These are phyloP conservation scores for Liquidambar formosana DNA, from an alignment of 164 flowering plant species.

Conservation along the genomic window DNA sequence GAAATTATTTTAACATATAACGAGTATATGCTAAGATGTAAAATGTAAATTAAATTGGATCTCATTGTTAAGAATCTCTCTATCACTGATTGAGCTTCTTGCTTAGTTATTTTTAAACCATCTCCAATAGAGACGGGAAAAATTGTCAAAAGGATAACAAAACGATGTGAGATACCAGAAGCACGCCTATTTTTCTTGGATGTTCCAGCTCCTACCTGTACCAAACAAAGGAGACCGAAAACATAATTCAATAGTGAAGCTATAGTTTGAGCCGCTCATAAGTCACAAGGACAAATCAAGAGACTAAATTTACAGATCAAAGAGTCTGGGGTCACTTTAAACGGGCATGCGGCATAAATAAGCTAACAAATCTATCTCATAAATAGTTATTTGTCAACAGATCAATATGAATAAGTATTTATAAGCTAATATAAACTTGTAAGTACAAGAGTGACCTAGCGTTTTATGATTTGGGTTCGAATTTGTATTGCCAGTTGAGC, in stretches of 20 bases:
- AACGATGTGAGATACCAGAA: slow-evolving; percentile 44
- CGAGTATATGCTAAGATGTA: not conserved
- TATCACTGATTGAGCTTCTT: not conserved
- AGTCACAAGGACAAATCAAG: too few relatives aligned
- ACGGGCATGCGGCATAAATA: too few relatives aligned
- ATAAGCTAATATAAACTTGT: too few relatives aligned
- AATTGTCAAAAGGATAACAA: not conserved
- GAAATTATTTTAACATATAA: not conserved
- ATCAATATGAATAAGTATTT: too few relatives aligned
- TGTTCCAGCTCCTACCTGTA: slow-evolving; percentile 59
- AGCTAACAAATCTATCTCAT: too few relatives aligned
- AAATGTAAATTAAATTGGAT: not conserved
- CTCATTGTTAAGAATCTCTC: not conserved
- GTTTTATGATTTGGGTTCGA: too few relatives aligned
- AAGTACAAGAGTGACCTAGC: too few relatives aligned
- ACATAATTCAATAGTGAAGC: not conserved
- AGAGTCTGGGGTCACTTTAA: too few relatives aligned
- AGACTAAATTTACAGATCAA: too few relatives aligned
- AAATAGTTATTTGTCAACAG: too few relatives aligned
- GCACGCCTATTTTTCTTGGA: slow-evolving; percentile 70
- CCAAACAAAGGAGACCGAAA: slow-evolving; percentile 1
- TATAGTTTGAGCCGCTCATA: not conserved
- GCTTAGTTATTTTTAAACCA: not conserved
- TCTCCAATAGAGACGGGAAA: not conserved
- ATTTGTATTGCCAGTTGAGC: too few relatives aligned